Conservation (phyloP, 768 basidiomycete genomes). For the Lyophyllum semitale region DNA sequence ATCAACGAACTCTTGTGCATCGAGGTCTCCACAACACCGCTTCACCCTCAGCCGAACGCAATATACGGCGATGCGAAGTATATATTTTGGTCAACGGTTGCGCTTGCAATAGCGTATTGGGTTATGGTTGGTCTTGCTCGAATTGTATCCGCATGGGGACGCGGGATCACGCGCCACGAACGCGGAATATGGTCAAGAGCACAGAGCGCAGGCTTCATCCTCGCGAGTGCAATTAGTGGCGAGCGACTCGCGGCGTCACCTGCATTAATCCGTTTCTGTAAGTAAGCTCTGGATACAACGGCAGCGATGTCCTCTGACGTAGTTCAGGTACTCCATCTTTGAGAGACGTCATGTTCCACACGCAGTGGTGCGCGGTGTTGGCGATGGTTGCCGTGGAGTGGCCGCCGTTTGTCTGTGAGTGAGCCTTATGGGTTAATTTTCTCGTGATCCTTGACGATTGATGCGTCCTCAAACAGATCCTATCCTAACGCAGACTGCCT, state of each 20-base stretch:
- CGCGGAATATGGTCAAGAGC: constrained; percentile 68
- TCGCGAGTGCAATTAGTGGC: constrained; percentile 92
- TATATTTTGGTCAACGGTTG: constrained; percentile 76
- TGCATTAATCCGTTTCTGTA: constrained; percentile 87
- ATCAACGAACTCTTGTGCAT: constrained; percentile 83
- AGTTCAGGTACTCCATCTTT: constrained; percentile 83
- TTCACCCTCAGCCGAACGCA: constrained; percentile 54
- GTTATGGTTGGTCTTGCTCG: constrained; percentile 78
- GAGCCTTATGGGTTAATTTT: background rate
- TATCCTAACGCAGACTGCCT: constrained; percentile 83
- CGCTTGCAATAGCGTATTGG: constrained; percentile 81
- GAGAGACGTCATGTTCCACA: constrained; percentile 90
- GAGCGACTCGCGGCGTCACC: constrained; percentile 84
- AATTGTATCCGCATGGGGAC: constrained; percentile 81
- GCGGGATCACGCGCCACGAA: constrained; percentile 63
- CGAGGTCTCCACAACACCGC: constrained; percentile 76
- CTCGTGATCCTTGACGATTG: background rate
- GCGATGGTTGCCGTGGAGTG: constrained; percentile 95
- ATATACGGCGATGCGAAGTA: constrained; percentile 68
- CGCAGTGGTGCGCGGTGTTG: constrained; percentile 88
- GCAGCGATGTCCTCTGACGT: constrained; percentile 9
- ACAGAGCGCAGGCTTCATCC: constrained; percentile 84
- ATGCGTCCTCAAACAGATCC: constrained; percentile 60
- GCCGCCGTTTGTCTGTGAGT: constrained; percentile 85
- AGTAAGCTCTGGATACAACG: constrained; percentile 28